Conservation (phyloP, 257 asterid species). For the Penstemon eatonii region DNA sequence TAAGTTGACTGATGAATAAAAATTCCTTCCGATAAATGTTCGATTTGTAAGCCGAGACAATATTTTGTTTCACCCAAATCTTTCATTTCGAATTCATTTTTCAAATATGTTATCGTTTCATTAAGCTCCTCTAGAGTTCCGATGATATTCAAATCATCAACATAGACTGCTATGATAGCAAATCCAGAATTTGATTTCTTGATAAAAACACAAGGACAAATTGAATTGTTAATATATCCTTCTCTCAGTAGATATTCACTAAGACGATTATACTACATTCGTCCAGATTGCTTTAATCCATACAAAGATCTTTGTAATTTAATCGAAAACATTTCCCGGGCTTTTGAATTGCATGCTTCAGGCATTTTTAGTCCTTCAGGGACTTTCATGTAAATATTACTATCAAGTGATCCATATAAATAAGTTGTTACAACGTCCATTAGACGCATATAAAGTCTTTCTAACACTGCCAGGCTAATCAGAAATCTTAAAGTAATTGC, state of each 20-base stretch:
- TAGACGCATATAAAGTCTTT: background rate
- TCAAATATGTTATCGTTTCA: no score
- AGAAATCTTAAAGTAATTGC: no score
- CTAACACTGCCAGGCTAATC: background rate
- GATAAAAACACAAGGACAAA: background rate
- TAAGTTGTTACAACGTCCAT: no score
- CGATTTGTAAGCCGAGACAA: background rate
- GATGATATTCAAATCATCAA: background rate
- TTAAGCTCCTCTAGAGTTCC: constrained; percentile 7
- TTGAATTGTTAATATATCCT: no score
- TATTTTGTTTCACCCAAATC: no score
- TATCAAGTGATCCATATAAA: background rate
- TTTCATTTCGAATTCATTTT: no score
- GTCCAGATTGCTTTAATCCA: no score
- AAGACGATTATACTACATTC: no score
- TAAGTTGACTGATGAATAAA: background rate
- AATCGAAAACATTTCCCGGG: background rate
- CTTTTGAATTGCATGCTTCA: background rate
- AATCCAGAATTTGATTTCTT: background rate
- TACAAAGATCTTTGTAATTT: no score
- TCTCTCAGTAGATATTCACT: no score
- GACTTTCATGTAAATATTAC: background rate
- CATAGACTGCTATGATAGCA: background rate
- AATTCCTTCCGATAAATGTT: background rate
- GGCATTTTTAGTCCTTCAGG: background rate